Conservation (phyloP, 1,139 yeast species). For the Yamadazyma mexicana region DNA sequence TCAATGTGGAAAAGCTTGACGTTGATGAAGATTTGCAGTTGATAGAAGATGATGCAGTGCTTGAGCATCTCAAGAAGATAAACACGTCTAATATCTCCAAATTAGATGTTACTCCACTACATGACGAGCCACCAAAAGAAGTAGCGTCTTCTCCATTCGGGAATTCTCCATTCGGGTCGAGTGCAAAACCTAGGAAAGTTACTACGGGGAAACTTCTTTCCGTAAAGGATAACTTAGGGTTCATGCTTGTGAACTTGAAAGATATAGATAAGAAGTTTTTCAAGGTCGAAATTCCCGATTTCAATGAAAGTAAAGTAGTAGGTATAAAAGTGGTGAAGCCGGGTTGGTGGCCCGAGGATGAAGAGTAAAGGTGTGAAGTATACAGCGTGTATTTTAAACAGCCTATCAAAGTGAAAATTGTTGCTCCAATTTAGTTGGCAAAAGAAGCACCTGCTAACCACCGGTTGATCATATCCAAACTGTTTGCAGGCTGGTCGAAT, state of each 20-base stretch:
- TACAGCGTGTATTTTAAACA: too few relatives aligned
- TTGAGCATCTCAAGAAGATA: constrained; percentile 18
- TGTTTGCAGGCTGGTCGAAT: constrained; percentile 69
- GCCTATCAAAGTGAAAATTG: too few relatives aligned
- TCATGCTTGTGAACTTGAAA: constrained; percentile 56
- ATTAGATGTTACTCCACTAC: constrained; percentile 24
- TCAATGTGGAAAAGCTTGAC: constrained; percentile 15
- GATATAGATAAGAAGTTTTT: constrained; percentile 34
- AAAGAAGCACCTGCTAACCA: constrained; percentile 59
- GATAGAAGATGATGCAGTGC: constrained; percentile 18
- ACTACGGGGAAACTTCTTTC: constrained; percentile 63
- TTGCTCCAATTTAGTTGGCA: too few relatives aligned
- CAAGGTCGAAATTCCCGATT: constrained; percentile 30
- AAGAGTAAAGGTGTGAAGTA: too few relatives aligned
- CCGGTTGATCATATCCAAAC: constrained; percentile 75
- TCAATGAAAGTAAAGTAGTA: constrained; percentile 24
- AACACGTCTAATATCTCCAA: constrained; percentile 22
- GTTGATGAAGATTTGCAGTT: constrained; percentile 16
- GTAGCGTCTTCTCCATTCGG: constrained; percentile 12
- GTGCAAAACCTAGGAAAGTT: constrained; percentile 31
- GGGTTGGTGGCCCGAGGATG: constrained; percentile 62
- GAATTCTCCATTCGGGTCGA: constrained; percentile 33
- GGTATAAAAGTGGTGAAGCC: constrained; percentile 56
- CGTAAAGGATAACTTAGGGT: constrained; percentile 60
- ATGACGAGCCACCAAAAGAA: constrained; percentile 14